Percentiles rank a stretch among this genome's conserved stretches.
These are phyloP conservation scores for Prunus yedoensis DNA, from an alignment of 331 rosid genomes.

Conservation along the genomic window DNA sequence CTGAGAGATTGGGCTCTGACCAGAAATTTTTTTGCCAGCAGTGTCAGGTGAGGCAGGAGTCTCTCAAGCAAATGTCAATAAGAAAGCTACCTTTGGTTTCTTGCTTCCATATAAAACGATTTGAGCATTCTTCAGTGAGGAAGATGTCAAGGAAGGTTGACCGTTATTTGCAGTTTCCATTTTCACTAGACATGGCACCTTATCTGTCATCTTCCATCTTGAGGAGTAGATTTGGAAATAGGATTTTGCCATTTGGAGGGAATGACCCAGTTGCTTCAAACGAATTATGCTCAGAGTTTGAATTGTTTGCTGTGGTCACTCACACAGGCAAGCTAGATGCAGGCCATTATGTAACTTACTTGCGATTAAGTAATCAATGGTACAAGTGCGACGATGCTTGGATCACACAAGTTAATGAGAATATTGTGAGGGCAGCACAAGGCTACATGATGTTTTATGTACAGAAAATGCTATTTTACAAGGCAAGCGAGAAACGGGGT, in stretches of 20 bases:
- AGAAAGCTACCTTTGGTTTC: slow-evolving; percentile 88
- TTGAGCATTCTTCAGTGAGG: slow-evolving; percentile 84
- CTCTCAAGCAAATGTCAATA: slow-evolving; percentile 94
- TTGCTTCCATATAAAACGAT: slow-evolving; percentile 91
- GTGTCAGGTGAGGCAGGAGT: slow-evolving; percentile 90
- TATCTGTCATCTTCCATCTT: slow-evolving; percentile 87
- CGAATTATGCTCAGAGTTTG: slow-evolving; percentile 76
- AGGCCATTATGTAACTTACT: slow-evolving; percentile 87
- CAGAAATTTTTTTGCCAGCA: slow-evolving; percentile 93
- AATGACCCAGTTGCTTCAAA: slow-evolving; percentile 61
- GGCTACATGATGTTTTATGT: slow-evolving; percentile 97
- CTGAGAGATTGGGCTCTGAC: slow-evolving; percentile 93
- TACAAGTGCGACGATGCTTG: slow-evolving; percentile 97
- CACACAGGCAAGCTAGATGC: slow-evolving; percentile 91
- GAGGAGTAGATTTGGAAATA: slow-evolving; percentile 76
- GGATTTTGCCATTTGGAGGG: slow-evolving; percentile 76
- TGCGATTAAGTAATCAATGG: slow-evolving; percentile 82
- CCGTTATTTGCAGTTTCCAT: slow-evolving; percentile 85
- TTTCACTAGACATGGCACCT: slow-evolving; percentile 86
- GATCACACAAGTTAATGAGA: slow-evolving; percentile 86
- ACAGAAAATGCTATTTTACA: slow-evolving; percentile 89
- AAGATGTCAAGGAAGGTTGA: slow-evolving; percentile 93
- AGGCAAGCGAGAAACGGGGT: slow-evolving; percentile 68
- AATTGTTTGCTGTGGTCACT: slow-evolving; percentile 89
- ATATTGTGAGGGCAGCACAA: slow-evolving; percentile 88